Evolutionary conservation across 2,329 filamentous ascomycete species (phyloP), one percentile per base, ranked within the genome.

Genomic region (Fusarium citri): DNA sequence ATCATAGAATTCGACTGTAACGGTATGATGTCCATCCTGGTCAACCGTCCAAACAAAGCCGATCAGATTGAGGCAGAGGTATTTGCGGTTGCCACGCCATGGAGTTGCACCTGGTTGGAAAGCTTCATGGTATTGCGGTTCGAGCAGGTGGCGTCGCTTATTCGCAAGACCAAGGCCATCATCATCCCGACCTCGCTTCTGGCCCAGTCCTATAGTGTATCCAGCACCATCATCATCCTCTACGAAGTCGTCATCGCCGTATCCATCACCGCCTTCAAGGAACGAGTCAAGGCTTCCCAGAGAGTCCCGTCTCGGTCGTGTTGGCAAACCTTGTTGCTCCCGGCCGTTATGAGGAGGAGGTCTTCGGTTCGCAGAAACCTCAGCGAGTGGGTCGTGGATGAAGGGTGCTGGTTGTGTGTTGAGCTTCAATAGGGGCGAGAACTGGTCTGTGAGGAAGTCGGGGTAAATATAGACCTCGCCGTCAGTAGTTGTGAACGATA

Each of bases 1-100:
- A 79, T 99, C 97, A 78, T 98, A 98, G 78, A 99, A 99, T 76
- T 98, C 96, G 3, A 98, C 94, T 0, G 94, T 98, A 14, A 99
- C 91, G 3, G 96, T 99, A 78, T 98, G 89, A 74, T 95, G 92
- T 0, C 92, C 92, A 76, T 98, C 94, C 80, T 99, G 96, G 73
- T 97, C 93, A 20, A 99, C 93, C 0, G 95, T 98, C 94, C 96
- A 99, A 11, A 98, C 93, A 76, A 97, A 96, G 1, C 97, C 96
- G 55, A 94, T 93, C 63, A 99, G 83, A 77, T 98, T 98, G 42
- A 98, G 87, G 76, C 94, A 97, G 1, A 99, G 86, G 77, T 99
- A 97, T 77, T 95, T 93, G 68, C 96, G 87, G 78, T 97, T 96
- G 3, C 96, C 96, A 67, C 94, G 89, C 97, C 96, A 99, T 0